phyloP scores from a whole-genome alignment of 2,329 filamentous ascomycete genomes.

The Hirsutella thompsonii region DNA sequence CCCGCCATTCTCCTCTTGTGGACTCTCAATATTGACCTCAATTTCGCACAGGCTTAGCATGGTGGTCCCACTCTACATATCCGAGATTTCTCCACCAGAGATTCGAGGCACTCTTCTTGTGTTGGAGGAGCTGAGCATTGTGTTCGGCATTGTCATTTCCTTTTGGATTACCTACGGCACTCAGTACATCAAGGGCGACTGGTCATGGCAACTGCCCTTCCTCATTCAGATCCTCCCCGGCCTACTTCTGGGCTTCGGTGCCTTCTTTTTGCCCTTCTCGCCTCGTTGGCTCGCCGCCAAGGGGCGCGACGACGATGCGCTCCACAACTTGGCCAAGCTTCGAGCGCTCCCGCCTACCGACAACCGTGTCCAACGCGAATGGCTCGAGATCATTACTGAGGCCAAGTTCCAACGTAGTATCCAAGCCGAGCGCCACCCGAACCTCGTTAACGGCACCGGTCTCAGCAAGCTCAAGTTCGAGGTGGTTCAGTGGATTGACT shows the following conservation, averaged over 20 bases:
- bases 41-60: constrained; percentile 11
- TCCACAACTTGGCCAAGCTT: constrained; percentile 10
- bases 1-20: neutral
- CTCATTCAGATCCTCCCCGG: constrained; percentile 15
- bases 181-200: constrained; percentile 11
- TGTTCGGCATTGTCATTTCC: constrained; percentile 16
- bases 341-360: constrained; percentile 10
- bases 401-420: constrained; percentile 11
- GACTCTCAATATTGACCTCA: neutral
- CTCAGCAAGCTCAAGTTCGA: constrained; percentile 29
- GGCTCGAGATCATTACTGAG: constrained; percentile 13
- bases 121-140: constrained; percentile 22
- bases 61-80: constrained; percentile 28
- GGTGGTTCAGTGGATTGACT: constrained; percentile 33
- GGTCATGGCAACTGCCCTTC: constrained; percentile 17
- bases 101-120: constrained; percentile 32
- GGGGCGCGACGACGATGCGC: constrained; percentile 12
- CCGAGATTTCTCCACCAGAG: constrained; percentile 33
- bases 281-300: constrained; percentile 15
- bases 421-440: constrained; percentile 18
- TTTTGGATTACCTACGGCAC: constrained; percentile 20
- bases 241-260: constrained; percentile 11
- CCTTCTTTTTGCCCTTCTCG: constrained; percentile 13
- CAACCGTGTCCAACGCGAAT: constrained; percentile 10
- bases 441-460: constrained; percentile 20